Evolutionary conservation across 106 monocot genomes (phyloP), one percentile per base, ranked within the genome.

Genomic region (Dendrobium chrysotoxum): DNA sequence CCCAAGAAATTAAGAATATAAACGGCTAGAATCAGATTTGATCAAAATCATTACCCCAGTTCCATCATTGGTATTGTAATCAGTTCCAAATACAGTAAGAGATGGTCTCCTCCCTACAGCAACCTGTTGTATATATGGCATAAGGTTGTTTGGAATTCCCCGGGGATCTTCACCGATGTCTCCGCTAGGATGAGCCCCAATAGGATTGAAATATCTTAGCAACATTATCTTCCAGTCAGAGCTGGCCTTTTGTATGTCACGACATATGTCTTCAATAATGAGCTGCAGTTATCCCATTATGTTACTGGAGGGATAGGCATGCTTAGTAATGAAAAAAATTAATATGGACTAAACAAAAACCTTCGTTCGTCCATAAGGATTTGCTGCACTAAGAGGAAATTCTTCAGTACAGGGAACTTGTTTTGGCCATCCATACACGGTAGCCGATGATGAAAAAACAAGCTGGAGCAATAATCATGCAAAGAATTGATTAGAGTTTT

Each of bases 361-460:
- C 95, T 93, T 96, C 5, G 96, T 96, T 68, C 91, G 85, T 35
- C 96, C 96, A 86, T 96, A 96, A 18, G 96, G 96, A 77, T 93
- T 96, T 86, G 82, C 84, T 73, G 96, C 91, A 84, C 47, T 86
- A 18, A 91, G 75, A 45, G 93, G 93, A 57, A 80, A 96, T 70
- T 90, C 96, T 87, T 93, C 96, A 20, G 91, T 93, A 66, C 96
- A 96, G 17, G 96, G 96, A 54, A 93, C 88, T 82, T 86, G 86
- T 79, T 93, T 88, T 16, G 96, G 93, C 91, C 93, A 96, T 75
- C 96, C 96, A 75, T 96, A 96, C 78, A 96, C 96, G 35, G 96
- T 96, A 57, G 96, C 96, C 7, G 96, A 96, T 55, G 96, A 96
- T 71, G 96, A 96, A 61, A 96, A 96, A 25, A 96, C 96, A 78